Percentiles rank a stretch among this genome's conserved stretches.
Evolutionary conservation across 176 grass and related monocot genomes (phyloP).

Genomic region (sorghum (Sorghum bicolor)): Sorghum_bicolor_NCBIv3 NC_012870.2:17024001-17024500

Average conservation of each 20-base stretch:
- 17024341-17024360: slow-evolving; percentile 34
- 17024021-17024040: background rate
- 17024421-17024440: slow-evolving; percentile 29
- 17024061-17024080: background rate
- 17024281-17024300: slow-evolving; percentile 44
- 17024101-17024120: background rate
- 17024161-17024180: slow-evolving; percentile 21
- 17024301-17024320: slow-evolving; percentile 49
- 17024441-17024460: slow-evolving; percentile 31
- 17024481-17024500: slow-evolving; percentile 52
- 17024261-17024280: slow-evolving; percentile 39
- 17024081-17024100: background rate
- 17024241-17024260: slow-evolving; percentile 58
- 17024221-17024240: slow-evolving; percentile 71
- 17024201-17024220: slow-evolving; percentile 63
- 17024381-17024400: slow-evolving; percentile 53
- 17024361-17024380: slow-evolving; percentile 50
- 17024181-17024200: slow-evolving; percentile 11
- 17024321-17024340: slow-evolving; percentile 50
- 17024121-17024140: slow-evolving; percentile 10
- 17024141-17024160: background rate
- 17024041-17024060: background rate
- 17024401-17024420: background rate
- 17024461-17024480: slow-evolving; percentile 61
- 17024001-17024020: background rate